phyloP scores from a whole-genome alignment of 225 moss, liverwort and hornwort species.

The Ulota crispa region DNA sequence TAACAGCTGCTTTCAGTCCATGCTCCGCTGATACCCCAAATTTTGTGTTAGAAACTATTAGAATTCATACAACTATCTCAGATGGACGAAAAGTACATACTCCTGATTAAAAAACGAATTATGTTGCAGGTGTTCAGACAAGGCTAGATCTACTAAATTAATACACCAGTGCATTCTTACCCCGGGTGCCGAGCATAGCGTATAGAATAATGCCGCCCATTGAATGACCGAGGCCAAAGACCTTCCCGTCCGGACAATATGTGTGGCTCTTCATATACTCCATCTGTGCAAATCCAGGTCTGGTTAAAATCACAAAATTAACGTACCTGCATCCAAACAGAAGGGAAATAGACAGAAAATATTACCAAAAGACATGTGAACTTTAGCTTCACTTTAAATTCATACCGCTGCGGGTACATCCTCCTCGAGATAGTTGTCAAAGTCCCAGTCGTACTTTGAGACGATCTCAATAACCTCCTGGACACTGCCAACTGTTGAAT shows the following conservation, averaged over 20 bases:
- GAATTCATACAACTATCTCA: background rate
- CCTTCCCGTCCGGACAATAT: slow-evolving; percentile 72
- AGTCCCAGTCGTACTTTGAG: slow-evolving; percentile 95
- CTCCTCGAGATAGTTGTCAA: slow-evolving; percentile 92
- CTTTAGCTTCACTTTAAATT: slow-evolving; percentile 11
- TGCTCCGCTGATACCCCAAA: slow-evolving; percentile 51
- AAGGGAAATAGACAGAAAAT: background rate
- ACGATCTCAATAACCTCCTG: slow-evolving; percentile 78
- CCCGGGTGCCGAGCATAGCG: slow-evolving; percentile 72
- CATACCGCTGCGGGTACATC: slow-evolving; percentile 91
- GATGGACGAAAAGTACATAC: background rate
- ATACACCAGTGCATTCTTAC: slow-evolving; percentile 43
- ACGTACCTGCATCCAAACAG: background rate
- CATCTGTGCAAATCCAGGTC: slow-evolving; percentile 57
- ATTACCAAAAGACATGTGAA: background rate
- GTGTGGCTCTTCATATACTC: slow-evolving; percentile 64
- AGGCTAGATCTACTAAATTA: slow-evolving; percentile 1
- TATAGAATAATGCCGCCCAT: slow-evolving; percentile 98
- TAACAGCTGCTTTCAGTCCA: slow-evolving; percentile 78
- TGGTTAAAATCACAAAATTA: background rate
- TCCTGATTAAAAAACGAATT: background rate
- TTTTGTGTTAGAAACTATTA: slow-evolving; percentile 5
- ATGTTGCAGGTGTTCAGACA: background rate
- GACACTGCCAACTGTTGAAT: slow-evolving; percentile 71
- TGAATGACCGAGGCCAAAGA: slow-evolving; percentile 86